A percentile compares a stretch with the other conserved stretches of the same genome.
Evolutionary conservation across 2,329 filamentous ascomycete species (phyloP).

Genomic region (Leptodontidium sp.): DNA sequence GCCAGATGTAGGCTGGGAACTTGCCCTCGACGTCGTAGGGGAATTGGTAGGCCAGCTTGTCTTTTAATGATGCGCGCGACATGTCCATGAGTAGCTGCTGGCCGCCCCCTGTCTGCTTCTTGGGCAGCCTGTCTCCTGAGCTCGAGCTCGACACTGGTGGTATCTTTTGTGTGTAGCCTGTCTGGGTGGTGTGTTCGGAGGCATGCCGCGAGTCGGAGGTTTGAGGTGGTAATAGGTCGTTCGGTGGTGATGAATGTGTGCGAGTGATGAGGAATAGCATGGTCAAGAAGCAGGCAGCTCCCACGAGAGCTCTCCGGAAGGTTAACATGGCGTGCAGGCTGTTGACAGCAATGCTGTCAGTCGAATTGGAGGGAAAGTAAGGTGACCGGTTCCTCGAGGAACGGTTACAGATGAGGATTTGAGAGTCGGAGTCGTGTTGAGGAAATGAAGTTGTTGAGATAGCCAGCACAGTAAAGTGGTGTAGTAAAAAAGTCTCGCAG

Average conservation of each 20-base stretch:
- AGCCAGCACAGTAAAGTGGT: not conserved
- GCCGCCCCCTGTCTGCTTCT: slow-evolving; percentile 28
- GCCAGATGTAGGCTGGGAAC: slow-evolving; percentile 98
- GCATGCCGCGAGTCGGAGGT: slow-evolving; percentile 23
- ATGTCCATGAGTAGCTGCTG: slow-evolving; percentile 59
- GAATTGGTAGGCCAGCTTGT: slow-evolving; percentile 91
- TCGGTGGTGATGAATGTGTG: slow-evolving; percentile 54
- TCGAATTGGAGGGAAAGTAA: not conserved
- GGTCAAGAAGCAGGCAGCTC: slow-evolving; percentile 73
- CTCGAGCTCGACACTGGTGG: slow-evolving; percentile 25
- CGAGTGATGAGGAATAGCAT: slow-evolving; percentile 75
- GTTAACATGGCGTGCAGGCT: slow-evolving; percentile 70
- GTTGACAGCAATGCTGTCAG: slow-evolving; percentile 30
- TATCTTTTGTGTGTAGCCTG: slow-evolving; percentile 27
- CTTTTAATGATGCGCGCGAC: slow-evolving; percentile 74
- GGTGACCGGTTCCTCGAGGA: not conserved
- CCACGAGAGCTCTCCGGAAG: slow-evolving; percentile 77
- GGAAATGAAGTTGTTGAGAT: not conserved
- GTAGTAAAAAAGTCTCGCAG: not conserved
- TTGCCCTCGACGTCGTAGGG: slow-evolving; percentile 88
- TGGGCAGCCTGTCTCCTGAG: slow-evolving; percentile 29
- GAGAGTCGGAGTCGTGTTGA: not conserved
- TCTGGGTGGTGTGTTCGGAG: slow-evolving; percentile 25
- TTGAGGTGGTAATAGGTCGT: slow-evolving; percentile 23
- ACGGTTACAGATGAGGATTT: slow-evolving; percentile 6